phyloP scores from a whole-genome alignment of 2,329 filamentous ascomycete species.

The Colletotrichum neosansevieriae region DNA sequence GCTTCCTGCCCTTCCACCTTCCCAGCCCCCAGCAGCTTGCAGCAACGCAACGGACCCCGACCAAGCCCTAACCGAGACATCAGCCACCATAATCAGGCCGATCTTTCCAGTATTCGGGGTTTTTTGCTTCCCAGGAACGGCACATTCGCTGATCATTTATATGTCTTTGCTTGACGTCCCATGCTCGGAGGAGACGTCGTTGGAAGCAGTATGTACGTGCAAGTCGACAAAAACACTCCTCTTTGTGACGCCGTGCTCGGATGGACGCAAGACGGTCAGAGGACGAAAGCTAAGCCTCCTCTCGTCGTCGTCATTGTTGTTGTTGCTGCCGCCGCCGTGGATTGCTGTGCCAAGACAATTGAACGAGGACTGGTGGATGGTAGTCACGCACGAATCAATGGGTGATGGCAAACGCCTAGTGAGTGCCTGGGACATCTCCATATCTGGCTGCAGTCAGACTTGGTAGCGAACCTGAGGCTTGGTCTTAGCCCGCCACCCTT shows the following conservation, averaged over 20 bases:
- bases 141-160: constrained; percentile 30
- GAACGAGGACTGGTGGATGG: not conserved
- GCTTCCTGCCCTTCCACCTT: not conserved
- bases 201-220: not conserved
- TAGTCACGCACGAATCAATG: not conserved
- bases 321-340: not conserved
- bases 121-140: constrained; percentile 9
- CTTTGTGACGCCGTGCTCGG: not conserved
- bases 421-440: not conserved
- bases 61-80: constrained; percentile 6
- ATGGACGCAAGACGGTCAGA: not conserved
- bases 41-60: constrained; percentile 4
- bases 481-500: constrained; percentile 23
- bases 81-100: constrained; percentile 2
- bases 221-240: not conserved
- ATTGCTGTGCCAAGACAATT: constrained; percentile 4
- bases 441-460: constrained; percentile 4
- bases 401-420: not conserved
- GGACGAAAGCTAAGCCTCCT: constrained; percentile 15
- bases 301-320: not conserved
- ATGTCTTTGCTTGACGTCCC: constrained; percentile 30
- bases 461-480: constrained; percentile 28
- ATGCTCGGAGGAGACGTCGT: not conserved
- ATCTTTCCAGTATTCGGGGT: constrained; percentile 18
- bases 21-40: constrained; percentile 10